Evolutionary conservation across 306 rosid species (phyloP).

Genomic region (Ormosia semicastrata): DNA sequence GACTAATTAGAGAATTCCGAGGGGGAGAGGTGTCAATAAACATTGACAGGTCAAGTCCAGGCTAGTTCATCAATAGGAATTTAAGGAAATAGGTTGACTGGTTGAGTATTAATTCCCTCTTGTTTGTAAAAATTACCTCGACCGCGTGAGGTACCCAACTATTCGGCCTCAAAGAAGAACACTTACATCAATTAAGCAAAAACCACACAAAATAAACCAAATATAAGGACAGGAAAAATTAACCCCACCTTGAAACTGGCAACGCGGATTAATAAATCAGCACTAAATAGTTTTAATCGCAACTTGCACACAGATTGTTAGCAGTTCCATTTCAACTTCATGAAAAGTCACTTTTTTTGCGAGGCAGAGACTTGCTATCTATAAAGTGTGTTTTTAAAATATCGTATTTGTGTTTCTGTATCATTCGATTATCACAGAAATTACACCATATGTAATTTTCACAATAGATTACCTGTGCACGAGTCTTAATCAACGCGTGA

Average conservation of each 20-base stretch:
- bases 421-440: not conserved
- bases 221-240: not conserved
- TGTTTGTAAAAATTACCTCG: not conserved
- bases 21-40: not conserved
- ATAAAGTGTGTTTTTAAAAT: not conserved
- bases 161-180: not conserved
- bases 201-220: not conserved
- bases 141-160: slow-evolving; percentile 3
- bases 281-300: slow-evolving; percentile 9
- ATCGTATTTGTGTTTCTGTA: not conserved
- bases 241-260: slow-evolving; percentile 13
- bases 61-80: not conserved
- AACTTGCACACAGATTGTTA: not conserved
- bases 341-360: not conserved
- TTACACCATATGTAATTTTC: not conserved
- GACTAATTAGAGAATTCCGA: not conserved
- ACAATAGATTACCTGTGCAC: not conserved
- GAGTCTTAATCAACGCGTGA: not conserved
- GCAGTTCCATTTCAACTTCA: slow-evolving; percentile 5
- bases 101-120: not conserved
- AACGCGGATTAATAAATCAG: slow-evolving; percentile 33
- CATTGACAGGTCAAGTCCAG: not conserved
- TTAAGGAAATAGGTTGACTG: not conserved
- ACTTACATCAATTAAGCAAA: not conserved
- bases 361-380: not conserved